Percentiles rank a stretch among this genome's conserved stretches.
phyloP scores from a whole-genome alignment of 2,329 filamentous ascomycete species.

The Fusarium oligoseptatum region DNA sequence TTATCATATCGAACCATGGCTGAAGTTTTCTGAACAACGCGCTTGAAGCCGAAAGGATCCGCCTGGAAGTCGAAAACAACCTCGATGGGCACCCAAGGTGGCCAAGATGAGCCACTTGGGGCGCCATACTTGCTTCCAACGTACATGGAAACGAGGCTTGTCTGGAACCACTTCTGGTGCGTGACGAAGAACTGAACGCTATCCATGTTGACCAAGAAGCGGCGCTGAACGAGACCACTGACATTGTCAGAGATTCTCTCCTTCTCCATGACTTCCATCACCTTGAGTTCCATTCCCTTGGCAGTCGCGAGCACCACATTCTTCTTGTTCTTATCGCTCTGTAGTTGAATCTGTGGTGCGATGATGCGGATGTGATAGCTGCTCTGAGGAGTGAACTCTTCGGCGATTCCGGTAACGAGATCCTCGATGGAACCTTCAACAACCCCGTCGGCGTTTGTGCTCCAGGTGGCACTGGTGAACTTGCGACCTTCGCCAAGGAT shows the following conservation, averaged over 20 bases:
- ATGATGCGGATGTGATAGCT: slow-evolving; percentile 96
- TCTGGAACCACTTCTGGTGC: slow-evolving; percentile 89
- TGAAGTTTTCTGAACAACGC: slow-evolving; percentile 96
- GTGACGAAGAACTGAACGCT: slow-evolving; percentile 98
- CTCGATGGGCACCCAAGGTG: slow-evolving; percentile 97
- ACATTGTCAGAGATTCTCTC: slow-evolving; percentile 91
- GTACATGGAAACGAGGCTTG: slow-evolving; percentile 90
- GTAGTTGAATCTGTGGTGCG: slow-evolving; percentile 96
- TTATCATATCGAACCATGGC: slow-evolving; percentile 96
- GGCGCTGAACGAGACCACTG: slow-evolving; percentile 92
- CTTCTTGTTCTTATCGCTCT: slow-evolving; percentile 98
- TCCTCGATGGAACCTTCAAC: slow-evolving; percentile 68
- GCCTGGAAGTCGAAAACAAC: slow-evolving; percentile 97
- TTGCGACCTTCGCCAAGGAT: slow-evolving; percentile 87
- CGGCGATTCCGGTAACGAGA: slow-evolving; percentile 80
- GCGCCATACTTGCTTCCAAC: slow-evolving; percentile 94
- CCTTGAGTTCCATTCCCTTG: slow-evolving; percentile 98
- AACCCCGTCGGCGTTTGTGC: slow-evolving; percentile 50
- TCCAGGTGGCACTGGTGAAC: slow-evolving; percentile 69
- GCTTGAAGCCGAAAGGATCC: slow-evolving; percentile 97
- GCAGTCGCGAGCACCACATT: slow-evolving; percentile 96
- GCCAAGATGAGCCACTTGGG: slow-evolving; percentile 88
- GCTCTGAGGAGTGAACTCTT: slow-evolving; percentile 91
- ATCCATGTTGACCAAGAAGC: slow-evolving; percentile 96
- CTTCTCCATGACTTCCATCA: slow-evolving; percentile 98